Evolutionary conservation across 2,329 filamentous ascomycete genomes (phyloP).

Genomic region (Sordariomycetes sp.): DNA sequence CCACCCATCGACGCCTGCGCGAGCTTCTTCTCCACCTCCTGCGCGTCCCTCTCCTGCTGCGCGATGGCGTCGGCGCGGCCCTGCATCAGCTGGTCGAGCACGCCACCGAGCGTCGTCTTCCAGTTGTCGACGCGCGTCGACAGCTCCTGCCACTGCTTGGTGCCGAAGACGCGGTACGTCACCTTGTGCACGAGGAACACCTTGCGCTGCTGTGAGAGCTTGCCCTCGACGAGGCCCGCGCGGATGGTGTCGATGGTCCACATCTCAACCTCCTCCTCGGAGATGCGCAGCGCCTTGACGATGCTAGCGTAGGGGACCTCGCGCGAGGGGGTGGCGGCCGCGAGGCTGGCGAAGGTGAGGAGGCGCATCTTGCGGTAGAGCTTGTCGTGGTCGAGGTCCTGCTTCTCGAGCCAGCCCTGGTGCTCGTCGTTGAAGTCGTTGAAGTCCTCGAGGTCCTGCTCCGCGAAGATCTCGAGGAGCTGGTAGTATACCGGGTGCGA

Average conservation of each 20-base stretch:
- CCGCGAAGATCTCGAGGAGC: conserved; percentile 87
- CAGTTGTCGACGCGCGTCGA: conserved; percentile 83
- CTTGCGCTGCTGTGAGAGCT: conserved; percentile 82
- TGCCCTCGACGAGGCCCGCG: conserved; percentile 88
- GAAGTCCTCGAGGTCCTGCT: conserved; percentile 90
- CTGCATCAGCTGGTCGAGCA: conserved; percentile 63
- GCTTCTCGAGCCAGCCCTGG: conserved; percentile 68
- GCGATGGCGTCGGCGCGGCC: conserved; percentile 70
- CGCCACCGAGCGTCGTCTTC: conserved; percentile 67
- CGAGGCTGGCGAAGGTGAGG: conserved; percentile 80
- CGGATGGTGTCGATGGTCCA: conserved; percentile 99
- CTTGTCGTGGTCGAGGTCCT: conserved; percentile 56
- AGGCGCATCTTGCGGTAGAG: conserved; percentile 94
- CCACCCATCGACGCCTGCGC: conserved; percentile 24
- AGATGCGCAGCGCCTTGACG: conserved; percentile 71
- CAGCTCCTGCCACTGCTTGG: conserved; percentile 97
- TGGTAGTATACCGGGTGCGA: conserved; percentile 79
- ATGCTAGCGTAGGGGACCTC: conserved; percentile 84
- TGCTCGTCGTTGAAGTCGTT: conserved; percentile 92
- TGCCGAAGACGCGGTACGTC: conserved; percentile 91
- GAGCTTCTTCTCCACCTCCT: conserved; percentile 57
- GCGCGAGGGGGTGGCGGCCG: conserved; percentile 69
- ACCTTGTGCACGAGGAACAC: conserved; percentile 93
- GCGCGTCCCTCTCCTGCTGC: conserved; percentile 64
- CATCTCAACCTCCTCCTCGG: conserved; percentile 77